Evolutionary conservation across 495 filamentous ascomycete species (phyloP).

Genomic region (Penicillium longicatenatum): DNA sequence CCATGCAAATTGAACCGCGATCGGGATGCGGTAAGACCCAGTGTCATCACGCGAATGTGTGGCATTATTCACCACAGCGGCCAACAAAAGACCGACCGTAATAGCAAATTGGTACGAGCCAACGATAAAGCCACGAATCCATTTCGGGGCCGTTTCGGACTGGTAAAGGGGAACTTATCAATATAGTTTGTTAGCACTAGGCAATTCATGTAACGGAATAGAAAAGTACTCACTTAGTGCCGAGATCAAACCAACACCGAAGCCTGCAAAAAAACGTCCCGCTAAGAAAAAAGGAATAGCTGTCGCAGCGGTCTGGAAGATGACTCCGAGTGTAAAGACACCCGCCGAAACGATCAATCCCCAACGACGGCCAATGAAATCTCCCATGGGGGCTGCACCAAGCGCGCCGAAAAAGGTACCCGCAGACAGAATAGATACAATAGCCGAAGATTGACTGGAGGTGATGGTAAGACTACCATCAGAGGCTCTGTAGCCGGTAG

Average conservation of each 20-base stretch:
- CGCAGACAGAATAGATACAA: constrained; percentile 83
- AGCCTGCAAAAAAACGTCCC: constrained; percentile 78
- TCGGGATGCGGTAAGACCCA: constrained; percentile 78
- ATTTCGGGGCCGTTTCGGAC: constrained; percentile 78
- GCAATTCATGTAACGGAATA: too few relatives aligned
- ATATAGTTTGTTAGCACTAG: too few relatives aligned
- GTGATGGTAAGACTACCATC: constrained; percentile 58
- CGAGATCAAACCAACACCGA: constrained; percentile 79
- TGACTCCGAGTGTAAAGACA: constrained; percentile 78
- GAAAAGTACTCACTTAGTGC: constrained; percentile 32
- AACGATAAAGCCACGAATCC: constrained; percentile 81
- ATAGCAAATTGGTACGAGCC: constrained; percentile 83
- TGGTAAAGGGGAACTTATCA: constrained; percentile 76
- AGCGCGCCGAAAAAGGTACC: constrained; percentile 90
- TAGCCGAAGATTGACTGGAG: constrained; percentile 57
- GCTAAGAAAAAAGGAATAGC: constrained; percentile 71
- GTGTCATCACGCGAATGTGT: constrained; percentile 63
- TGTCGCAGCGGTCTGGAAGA: constrained; percentile 70
- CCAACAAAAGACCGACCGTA: constrained; percentile 78
- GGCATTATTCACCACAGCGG: constrained; percentile 73
- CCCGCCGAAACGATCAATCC: constrained; percentile 65
- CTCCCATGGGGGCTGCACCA: constrained; percentile 66
- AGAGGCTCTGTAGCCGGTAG: constrained; percentile 60
- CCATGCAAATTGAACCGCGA: constrained; percentile 81
- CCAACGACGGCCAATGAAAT: constrained; percentile 70